Conservation (phyloP, 345 rosid genomes). For the Euphorbia peplus region DNA sequence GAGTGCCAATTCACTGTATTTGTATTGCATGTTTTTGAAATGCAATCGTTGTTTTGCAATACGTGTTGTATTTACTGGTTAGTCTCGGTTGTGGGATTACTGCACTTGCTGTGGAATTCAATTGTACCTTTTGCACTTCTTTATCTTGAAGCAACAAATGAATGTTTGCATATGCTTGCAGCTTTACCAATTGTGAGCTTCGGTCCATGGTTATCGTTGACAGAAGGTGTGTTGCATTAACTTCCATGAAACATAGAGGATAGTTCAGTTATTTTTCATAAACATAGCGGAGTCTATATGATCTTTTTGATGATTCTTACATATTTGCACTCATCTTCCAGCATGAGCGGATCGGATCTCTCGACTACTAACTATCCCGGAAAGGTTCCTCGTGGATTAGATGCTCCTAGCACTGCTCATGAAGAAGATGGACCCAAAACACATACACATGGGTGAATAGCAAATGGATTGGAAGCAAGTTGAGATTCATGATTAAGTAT, state of each 20-base stretch:
- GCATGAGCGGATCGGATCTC: constrained; percentile 64
- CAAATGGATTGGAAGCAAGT: not conserved
- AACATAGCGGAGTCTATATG: not conserved
- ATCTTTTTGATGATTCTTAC: constrained; percentile 12
- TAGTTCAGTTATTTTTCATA: constrained; percentile 10
- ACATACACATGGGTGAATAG: not conserved
- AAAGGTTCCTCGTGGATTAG: constrained; percentile 62
- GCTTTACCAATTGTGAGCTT: constrained; percentile 96
- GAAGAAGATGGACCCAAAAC: constrained; percentile 26
- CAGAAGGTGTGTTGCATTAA: constrained; percentile 41
- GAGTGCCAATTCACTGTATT: too few relatives aligned
- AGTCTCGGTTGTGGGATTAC: not conserved
- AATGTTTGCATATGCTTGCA: constrained; percentile 28
- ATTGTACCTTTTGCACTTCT: constrained; percentile 1
- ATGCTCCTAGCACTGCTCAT: constrained; percentile 45
- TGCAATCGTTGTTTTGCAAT: not conserved
- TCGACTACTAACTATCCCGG: constrained; percentile 75
- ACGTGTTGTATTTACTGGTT: not conserved
- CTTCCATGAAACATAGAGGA: not conserved
- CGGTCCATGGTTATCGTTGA: constrained; percentile 89
- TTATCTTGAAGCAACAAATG: constrained; percentile 4
- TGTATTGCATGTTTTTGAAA: not conserved
- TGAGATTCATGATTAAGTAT: not conserved
- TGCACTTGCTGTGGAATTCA: not conserved
- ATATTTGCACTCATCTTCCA: constrained; percentile 25